Base-by-base conservation (phyloP, 768 basidiomycete species). In the Lactifluus hygrophoroides region DNA sequence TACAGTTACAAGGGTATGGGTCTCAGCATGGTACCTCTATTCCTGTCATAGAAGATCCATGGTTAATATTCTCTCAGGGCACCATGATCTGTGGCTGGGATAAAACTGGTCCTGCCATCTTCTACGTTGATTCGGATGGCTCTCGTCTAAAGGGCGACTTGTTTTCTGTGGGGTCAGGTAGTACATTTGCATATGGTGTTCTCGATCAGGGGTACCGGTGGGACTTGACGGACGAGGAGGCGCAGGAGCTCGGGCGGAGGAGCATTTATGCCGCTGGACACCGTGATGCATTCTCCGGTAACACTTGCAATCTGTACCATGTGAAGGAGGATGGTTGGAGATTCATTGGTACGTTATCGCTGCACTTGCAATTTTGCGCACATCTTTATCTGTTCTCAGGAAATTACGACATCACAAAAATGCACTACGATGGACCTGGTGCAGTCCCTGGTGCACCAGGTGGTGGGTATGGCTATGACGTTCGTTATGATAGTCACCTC, bases 61-160 rank as follows among this genome's bases (percentile, higher is more conserved):
- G 28, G 46, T 43, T 52, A 61, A 43, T 65, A 9, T 46, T 11
- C 25, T 48, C 3, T 48, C 11, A 94, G 93, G 96, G 96, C 50
- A 99, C 96, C 0, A 99, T 98, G 96, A 94, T 99, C 56, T 97
- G 94, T 67, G 96, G 96, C 27, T 98, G 94, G 94, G 96, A 99
- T 75, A 98, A 98, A 77, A 97, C 94, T 13, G 96, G 94, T 1
- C 94, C 94, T 19, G 83, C 91, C 21, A 77, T 99, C 27, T 98
- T 94, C 76, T 98, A 98, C 70, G 96, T 99, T 51, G 96, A 99
- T 72, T 94, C 90, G 5, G 96, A 98, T 65, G 96, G 96, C 44
- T 88, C 91, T 7, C 87, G 96, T 30, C 77, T 98, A 49, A 95
- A 94, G 70, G 96, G 96, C 51, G 85, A 99, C 71, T 72, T 98